Evolutionary conservation across 768 basidiomycete genomes (phyloP).

Genomic region (Clavaria fumosa): DNA sequence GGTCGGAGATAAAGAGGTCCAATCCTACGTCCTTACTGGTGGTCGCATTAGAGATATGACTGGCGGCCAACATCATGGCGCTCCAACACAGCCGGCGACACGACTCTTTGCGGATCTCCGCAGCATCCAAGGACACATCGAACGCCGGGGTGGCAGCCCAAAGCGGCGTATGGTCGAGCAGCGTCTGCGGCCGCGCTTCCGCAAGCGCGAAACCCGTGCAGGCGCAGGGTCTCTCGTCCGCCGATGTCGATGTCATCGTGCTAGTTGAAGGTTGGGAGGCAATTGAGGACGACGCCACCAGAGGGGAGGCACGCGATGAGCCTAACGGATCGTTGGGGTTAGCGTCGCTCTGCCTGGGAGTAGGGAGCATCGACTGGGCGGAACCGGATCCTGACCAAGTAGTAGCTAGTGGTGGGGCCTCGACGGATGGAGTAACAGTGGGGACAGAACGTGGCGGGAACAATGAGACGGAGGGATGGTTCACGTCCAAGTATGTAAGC

Average conservation of each 20-base stretch:
- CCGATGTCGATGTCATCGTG: too few relatives aligned
- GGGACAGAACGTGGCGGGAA: slow-evolving; percentile 40
- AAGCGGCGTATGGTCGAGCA: slow-evolving; percentile 37
- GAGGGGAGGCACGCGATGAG: too few relatives aligned
- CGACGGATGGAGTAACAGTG: slow-evolving; percentile 18
- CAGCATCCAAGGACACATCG: slow-evolving; percentile 40
- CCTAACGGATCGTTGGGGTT: too few relatives aligned
- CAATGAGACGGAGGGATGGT: slow-evolving; percentile 33
- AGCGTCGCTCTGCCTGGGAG: too few relatives aligned
- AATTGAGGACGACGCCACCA: too few relatives aligned
- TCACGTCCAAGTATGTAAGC: slow-evolving; percentile 42
- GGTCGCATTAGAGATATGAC: slow-evolving; percentile 43
- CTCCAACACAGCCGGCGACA: slow-evolving; percentile 66
- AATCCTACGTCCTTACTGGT: slow-evolving; percentile 25
- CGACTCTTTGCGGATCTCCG: slow-evolving; percentile 54
- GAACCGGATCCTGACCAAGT: too few relatives aligned
- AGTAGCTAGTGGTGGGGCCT: too few relatives aligned
- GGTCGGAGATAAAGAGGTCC: slow-evolving; percentile 44
- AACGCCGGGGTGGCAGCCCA: slow-evolving; percentile 56
- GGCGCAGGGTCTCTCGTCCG: too few relatives aligned
- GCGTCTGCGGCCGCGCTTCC: slow-evolving; percentile 35
- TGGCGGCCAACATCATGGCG: slow-evolving; percentile 44
- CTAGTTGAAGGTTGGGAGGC: too few relatives aligned
- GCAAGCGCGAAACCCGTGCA: too few relatives aligned
- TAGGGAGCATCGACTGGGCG: too few relatives aligned